These are phyloP conservation scores for Ogataea chonburiensis DNA, from an alignment of 805 yeast genomes.

Conservation along the genomic window DNA sequence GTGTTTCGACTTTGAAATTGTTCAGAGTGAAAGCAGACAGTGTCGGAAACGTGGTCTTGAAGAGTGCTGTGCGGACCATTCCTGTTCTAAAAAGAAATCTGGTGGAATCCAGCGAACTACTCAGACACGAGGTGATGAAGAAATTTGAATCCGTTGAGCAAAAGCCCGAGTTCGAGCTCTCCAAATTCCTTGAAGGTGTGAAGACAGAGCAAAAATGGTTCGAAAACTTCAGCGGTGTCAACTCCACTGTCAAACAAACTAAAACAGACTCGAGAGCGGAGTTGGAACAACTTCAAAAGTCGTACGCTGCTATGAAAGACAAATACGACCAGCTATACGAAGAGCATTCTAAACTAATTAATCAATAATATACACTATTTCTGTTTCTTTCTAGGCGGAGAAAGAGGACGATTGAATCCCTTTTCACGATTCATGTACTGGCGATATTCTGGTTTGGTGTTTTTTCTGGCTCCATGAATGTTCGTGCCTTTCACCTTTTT, in stretches of 20 bases:
- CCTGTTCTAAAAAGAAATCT: slow-evolving; percentile 66
- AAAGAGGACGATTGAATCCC: slow-evolving; percentile 55
- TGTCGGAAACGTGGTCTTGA: slow-evolving; percentile 32
- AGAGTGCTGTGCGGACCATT: slow-evolving; percentile 40
- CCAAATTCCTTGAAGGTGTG: slow-evolving; percentile 48
- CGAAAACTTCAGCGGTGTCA: slow-evolving; percentile 40
- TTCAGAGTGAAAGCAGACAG: slow-evolving; percentile 20
- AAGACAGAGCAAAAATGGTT: slow-evolving; percentile 53
- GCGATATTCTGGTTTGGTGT: slow-evolving; percentile 45
- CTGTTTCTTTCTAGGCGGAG: slow-evolving; percentile 41
- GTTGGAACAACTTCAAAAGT: slow-evolving; percentile 50
- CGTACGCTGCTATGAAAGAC: slow-evolving; percentile 56
- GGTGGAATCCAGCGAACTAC: slow-evolving; percentile 38
- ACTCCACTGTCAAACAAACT: slow-evolving; percentile 34
- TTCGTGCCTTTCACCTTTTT: slow-evolving; percentile 51
- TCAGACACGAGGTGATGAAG: slow-evolving; percentile 45
- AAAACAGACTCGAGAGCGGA: slow-evolving; percentile 41
- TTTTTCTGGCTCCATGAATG: slow-evolving; percentile 41
- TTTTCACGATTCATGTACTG: slow-evolving; percentile 59
- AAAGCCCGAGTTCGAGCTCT: slow-evolving; percentile 38
- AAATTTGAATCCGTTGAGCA: slow-evolving; percentile 31
- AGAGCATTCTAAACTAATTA: slow-evolving; percentile 45
- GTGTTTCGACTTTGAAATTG: slow-evolving; percentile 26
- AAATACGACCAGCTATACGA: slow-evolving; percentile 58
- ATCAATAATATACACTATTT: slow-evolving; percentile 8